These are phyloP conservation scores for Backusella westeae DNA, from an alignment of 192 early-diverging fungal species.

Conservation along the genomic window DNA sequence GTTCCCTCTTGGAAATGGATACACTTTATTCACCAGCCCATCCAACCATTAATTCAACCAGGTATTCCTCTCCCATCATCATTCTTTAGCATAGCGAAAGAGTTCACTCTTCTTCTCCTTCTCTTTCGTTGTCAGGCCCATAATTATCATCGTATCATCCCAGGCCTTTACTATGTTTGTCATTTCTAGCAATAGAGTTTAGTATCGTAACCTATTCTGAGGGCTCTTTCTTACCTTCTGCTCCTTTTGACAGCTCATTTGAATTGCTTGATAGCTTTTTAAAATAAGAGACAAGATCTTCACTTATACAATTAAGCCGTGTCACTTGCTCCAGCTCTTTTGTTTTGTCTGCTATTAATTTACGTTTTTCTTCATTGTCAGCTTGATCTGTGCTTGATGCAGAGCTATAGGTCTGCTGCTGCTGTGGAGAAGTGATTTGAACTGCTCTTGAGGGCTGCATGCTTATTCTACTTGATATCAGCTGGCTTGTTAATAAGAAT, in stretches of 20 bases:
- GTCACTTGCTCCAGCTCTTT: slow-evolving; percentile 3
- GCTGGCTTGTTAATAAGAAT: not conserved
- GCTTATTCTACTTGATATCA: not conserved
- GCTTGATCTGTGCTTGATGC: not conserved
- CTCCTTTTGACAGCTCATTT: not conserved
- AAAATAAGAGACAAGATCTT: not conserved
- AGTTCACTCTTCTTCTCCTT: not conserved
- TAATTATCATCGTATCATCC: slow-evolving; percentile 8
- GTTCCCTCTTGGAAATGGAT: too few relatives aligned
- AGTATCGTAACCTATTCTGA: not conserved
- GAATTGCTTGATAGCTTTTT: not conserved
- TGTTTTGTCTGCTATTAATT: not conserved
- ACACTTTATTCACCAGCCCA: too few relatives aligned
- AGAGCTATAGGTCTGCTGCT: not conserved
- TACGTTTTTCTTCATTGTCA: not conserved
- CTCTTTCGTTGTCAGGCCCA: not conserved
- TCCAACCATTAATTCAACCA: not conserved
- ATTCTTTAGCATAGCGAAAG: not conserved
- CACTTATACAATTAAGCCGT: not conserved
- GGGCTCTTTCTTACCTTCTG: not conserved
- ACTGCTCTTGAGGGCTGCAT: not conserved
- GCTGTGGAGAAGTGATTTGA: not conserved
- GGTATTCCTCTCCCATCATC: not conserved
- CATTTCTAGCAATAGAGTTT: not conserved
- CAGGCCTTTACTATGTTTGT: not conserved